Conservation (phyloP, 805 yeast species). For the Wickerhamomyces chambardii region DNA sequence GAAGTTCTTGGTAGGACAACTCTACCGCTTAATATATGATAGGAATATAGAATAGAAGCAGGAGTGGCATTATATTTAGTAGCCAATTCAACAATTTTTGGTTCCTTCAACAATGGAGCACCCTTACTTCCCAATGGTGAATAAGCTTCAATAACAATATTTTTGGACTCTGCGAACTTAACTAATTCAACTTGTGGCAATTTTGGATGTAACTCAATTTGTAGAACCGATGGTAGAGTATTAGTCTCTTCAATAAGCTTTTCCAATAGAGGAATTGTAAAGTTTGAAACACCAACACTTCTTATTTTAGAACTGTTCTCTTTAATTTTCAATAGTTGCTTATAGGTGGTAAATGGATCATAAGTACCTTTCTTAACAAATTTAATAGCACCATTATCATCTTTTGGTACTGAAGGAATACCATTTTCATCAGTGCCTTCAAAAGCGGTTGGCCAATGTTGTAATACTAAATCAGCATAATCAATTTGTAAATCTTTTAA, state of each 20-base stretch:
- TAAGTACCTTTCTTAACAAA: slow-evolving; percentile 26
- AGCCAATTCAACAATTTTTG: slow-evolving; percentile 43
- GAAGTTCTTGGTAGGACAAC: slow-evolving; percentile 63
- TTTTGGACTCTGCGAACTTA: slow-evolving; percentile 41
- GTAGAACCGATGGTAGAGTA: slow-evolving; percentile 45
- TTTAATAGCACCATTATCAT: slow-evolving; percentile 24
- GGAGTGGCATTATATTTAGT: slow-evolving; percentile 41
- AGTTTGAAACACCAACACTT: slow-evolving; percentile 55
- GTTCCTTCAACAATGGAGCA: slow-evolving; percentile 51
- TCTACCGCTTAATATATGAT: slow-evolving; percentile 55
- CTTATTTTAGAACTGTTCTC: slow-evolving; percentile 32
- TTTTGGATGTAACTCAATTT: slow-evolving; percentile 68
- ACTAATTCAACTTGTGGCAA: slow-evolving; percentile 54
- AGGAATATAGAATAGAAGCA: slow-evolving; percentile 53
- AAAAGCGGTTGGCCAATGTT: slow-evolving; percentile 84
- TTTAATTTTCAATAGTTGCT: slow-evolving; percentile 43
- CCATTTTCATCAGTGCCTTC: slow-evolving; percentile 62
- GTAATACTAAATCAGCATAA: slow-evolving; percentile 66
- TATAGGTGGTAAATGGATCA: slow-evolving; percentile 43
- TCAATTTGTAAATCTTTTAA: slow-evolving; percentile 55
- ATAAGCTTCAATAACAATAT: slow-evolving; percentile 45
- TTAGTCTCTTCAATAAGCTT: slow-evolving; percentile 32
- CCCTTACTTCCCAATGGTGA: slow-evolving; percentile 60
- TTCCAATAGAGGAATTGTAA: slow-evolving; percentile 27
- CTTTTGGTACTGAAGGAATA: slow-evolving; percentile 24